Conservation (phyloP, 257 asterid genomes). For the Nicotiana tabacum region DNA sequence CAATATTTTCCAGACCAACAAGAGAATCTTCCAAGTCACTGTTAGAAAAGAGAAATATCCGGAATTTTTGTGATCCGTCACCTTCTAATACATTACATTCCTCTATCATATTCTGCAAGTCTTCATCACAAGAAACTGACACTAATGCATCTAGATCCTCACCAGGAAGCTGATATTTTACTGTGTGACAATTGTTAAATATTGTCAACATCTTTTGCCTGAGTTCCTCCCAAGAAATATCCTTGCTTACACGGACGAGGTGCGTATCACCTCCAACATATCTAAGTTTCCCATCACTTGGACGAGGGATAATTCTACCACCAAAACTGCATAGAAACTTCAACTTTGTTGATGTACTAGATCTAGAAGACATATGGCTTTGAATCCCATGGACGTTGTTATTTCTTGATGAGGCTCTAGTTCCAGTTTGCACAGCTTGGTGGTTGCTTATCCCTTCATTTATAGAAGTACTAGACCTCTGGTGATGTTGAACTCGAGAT, state of each 20-base stretch:
- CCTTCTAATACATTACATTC: slow-evolving; percentile 54
- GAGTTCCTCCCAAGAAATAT: slow-evolving; percentile 70
- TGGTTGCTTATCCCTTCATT: slow-evolving; percentile 38
- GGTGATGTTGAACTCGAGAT: slow-evolving; percentile 40
- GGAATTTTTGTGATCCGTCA: slow-evolving; percentile 67
- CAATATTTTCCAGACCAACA: slow-evolving; percentile 44
- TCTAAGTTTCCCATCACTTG: slow-evolving; percentile 86
- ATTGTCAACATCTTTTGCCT: slow-evolving; percentile 47
- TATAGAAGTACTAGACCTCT: slow-evolving; percentile 24
- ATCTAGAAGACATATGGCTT: slow-evolving; percentile 37
- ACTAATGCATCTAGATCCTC: slow-evolving; percentile 95
- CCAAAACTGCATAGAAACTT: slow-evolving; percentile 91
- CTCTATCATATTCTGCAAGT: slow-evolving; percentile 87
- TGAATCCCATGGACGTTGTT: slow-evolving; percentile 29
- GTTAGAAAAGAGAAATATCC: slow-evolving; percentile 62
- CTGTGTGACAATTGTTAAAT: slow-evolving; percentile 46
- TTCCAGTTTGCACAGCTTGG: slow-evolving; percentile 33
- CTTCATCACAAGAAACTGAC: slow-evolving; percentile 88
- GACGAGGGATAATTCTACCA: slow-evolving; percentile 86
- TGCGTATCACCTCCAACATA: slow-evolving; percentile 95
- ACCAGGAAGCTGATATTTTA: slow-evolving; percentile 94
- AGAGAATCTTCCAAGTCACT: slow-evolving; percentile 65
- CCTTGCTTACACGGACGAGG: slow-evolving; percentile 57
- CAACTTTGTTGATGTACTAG: slow-evolving; percentile 31
- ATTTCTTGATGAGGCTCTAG: slow-evolving; percentile 34